Percentiles rank a stretch among this genome's conserved stretches.
Conservation (phyloP, 768 basidiomycete species). For the Trametes sanguinea region DNA sequence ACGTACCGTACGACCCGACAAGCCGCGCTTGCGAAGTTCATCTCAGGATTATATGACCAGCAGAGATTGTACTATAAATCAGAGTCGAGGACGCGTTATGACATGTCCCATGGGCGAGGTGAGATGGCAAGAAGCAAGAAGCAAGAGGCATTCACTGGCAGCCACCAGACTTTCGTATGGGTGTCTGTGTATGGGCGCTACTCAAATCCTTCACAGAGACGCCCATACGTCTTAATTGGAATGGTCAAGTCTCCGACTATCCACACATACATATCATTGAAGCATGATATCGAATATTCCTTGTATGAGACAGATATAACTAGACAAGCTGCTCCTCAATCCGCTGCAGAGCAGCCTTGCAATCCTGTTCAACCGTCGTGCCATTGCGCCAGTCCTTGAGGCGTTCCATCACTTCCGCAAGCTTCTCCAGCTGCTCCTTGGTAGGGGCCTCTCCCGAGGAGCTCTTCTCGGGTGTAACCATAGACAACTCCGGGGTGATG, state of each 20-base stretch:
- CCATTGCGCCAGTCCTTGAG: neutral
- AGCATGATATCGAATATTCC: no score
- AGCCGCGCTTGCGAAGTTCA: neutral
- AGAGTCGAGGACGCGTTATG: neutral
- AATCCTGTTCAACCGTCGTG: neutral
- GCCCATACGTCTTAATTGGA: no score
- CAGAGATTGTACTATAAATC: neutral
- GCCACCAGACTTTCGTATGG: neutral
- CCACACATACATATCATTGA: no score
- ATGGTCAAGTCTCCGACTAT: no score
- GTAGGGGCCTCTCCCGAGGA: neutral
- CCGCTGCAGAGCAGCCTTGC: neutral
- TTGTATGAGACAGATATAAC: no score
- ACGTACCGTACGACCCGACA: neutral
- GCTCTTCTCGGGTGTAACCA: constrained; percentile 1
- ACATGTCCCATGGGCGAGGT: neutral
- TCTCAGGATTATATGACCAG: neutral
- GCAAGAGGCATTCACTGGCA: neutral
- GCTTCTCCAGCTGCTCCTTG: neutral
- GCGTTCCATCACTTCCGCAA: neutral
- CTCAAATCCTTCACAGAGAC: no score
- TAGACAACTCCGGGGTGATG: neutral
- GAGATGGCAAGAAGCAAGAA: neutral
- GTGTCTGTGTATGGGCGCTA: constrained; percentile 3
- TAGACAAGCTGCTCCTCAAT: neutral